Base-by-base conservation (phyloP, 148 eudicot species). In the Vaccinium darrowii region DNA sequence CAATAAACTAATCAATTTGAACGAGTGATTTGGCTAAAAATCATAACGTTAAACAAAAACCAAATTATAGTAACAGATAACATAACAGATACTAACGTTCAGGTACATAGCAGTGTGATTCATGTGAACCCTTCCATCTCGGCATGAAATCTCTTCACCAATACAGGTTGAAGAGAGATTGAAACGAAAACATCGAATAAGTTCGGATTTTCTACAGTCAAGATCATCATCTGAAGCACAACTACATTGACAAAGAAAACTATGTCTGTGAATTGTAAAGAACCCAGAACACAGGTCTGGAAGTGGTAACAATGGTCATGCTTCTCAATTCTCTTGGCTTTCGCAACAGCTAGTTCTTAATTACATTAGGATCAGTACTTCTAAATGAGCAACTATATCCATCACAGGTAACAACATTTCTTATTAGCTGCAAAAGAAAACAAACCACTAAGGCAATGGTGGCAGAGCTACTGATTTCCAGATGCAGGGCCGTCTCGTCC, bases 391-490 rank as follows among this genome's bases (percentile, higher is more conserved):
- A 9, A 65, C 72, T 65, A 23, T 63, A 69, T 69, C 36, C 4
- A 36, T 33, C 23, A 73, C 50, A 33, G 8, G 12, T 39, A 16
- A 76, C 79, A 49, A 49, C 27, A 81, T 25, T 52, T 6, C 8
- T 54, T 80, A 62, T 36, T 63, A 49, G 72, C 14, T 11, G 72
- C 72, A 65, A 65, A 65, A 65, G 72, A 23, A 65, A 65, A 65
- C 72, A 65, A 65, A 65, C 72, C 30, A 65, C 72, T 10, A 23
- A 51, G 36, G 84, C 16, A 27, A 72, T 60, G 57, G 30, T 60
- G 57, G 30, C 5, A n/a, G 14, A 18, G 63, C 85, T 95, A 97
- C 94, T 97, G 99, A 85, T 97, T 97, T 57, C 99, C 99, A 1
- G 92, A 60, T n/a, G 91, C 60, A 47, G 98, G 98, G 81, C 90